Conservation (phyloP, 495 filamentous ascomycete genomes). For the Haplographium delicatum region DNA sequence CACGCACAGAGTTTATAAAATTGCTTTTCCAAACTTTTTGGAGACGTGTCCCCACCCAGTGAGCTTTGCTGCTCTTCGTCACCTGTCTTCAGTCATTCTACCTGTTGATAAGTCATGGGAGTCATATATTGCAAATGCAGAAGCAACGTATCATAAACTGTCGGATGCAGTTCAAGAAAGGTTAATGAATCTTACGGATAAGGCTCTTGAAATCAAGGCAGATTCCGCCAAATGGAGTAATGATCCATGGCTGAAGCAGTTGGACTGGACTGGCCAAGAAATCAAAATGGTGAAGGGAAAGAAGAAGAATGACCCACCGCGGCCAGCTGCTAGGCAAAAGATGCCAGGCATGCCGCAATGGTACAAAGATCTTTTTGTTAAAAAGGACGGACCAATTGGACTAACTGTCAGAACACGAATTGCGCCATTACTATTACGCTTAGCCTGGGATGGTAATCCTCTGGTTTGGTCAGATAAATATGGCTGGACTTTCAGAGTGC, state of each 20-base stretch:
- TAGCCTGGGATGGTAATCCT: constrained; percentile 86
- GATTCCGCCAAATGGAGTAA: constrained; percentile 58
- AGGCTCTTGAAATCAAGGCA: constrained; percentile 68
- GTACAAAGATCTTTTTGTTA: constrained; percentile 87
- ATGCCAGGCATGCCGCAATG: constrained; percentile 90
- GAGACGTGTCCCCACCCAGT: constrained; percentile 91
- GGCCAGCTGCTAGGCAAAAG: constrained; percentile 80
- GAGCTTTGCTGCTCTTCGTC: constrained; percentile 89
- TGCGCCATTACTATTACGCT: constrained; percentile 75
- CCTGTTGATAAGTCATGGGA: constrained; percentile 87
- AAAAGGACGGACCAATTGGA: constrained; percentile 55
- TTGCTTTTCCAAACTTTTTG: constrained; percentile 85
- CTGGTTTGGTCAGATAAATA: constrained; percentile 88
- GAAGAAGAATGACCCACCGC: constrained; percentile 71
- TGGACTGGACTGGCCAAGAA: constrained; percentile 94
- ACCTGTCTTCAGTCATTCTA: constrained; percentile 86
- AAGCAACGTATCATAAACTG: constrained; percentile 74
- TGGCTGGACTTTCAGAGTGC: constrained; percentile 88
- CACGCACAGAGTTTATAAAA: constrained; percentile 87
- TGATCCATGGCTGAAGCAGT: constrained; percentile 87
- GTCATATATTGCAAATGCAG: constrained; percentile 71
- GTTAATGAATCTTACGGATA: constrained; percentile 63
- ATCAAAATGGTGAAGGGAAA: constrained; percentile 87
- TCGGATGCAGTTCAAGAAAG: constrained; percentile 71
- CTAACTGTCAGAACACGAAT: constrained; percentile 86